Base-by-base conservation (phyloP, 2,329 filamentous ascomycete species). In the Aspergillus fumigatus region DNA sequence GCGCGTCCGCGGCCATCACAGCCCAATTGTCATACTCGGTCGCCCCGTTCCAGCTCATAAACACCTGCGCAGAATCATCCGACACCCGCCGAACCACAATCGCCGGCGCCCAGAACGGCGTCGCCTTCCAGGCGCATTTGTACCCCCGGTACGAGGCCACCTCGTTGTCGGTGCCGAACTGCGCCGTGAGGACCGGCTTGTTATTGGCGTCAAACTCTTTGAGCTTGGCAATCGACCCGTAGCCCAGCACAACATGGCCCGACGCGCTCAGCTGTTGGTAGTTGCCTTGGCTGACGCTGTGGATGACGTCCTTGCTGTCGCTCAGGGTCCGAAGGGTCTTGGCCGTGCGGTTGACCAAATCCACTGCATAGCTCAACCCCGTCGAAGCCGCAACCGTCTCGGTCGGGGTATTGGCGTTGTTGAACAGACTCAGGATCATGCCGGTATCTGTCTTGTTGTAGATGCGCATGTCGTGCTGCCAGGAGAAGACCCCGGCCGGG, bases 1-100 rank as follows among this genome's bases (percentile, higher is more conserved):
- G 27, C 6, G 63, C 62, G 1, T 61, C 23, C 27, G 61, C 62
- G 8, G 63, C 61, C 48, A 71, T 73, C 3, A 77, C 54, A 19
- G 67, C 69, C 73, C 74, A 75, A 45, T 62, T 67, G 54, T 65
- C 63, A 50, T 73, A 67, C 58, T 74, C 73, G 0, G 72, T 74
- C 4, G 71, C 72, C 8, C 71, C 71, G 48, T 71, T 72, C 72
- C 72, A 74, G 63, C 72, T 75, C 68, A 75, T 74, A 56, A 68
- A 67, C n/a, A 73, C 56, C 19, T 53, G 47, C 0, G 66, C 68
- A 1, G 55, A 54, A 14, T 57, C 52, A 27, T 62, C 52, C 7
- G 56, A 50, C 40, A 55, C 60, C 14, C 56, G 59, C 26, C 52
- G 45, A 4, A 65, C 58, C 5, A 66, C 61, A 4, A 67, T 32